These are phyloP conservation scores for Phytophthora capsici DNA, from an alignment of 352 stramenopile genomes.

Conservation along the genomic window DNA sequence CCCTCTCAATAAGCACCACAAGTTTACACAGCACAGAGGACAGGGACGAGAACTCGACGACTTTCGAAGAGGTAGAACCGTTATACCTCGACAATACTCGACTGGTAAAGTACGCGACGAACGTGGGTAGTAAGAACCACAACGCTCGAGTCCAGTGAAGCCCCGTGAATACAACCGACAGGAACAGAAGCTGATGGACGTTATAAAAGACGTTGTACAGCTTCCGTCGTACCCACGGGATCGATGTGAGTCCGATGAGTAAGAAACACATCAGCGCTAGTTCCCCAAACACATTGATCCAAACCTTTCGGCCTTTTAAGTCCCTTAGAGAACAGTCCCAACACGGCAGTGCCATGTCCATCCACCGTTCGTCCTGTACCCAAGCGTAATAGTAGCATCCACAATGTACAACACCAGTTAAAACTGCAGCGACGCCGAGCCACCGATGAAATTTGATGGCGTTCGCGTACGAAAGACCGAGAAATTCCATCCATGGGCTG, in stretches of 20 bases:
- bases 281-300: slow-evolving; percentile 59
- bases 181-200: slow-evolving; percentile 51
- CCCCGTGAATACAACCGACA: slow-evolving; percentile 41
- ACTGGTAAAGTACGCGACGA: slow-evolving; percentile 46
- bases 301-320: slow-evolving; percentile 29
- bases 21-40: slow-evolving; percentile 39
- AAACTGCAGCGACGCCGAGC: slow-evolving; percentile 43
- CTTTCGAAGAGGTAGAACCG: slow-evolving; percentile 11
- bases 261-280: slow-evolving; percentile 50
- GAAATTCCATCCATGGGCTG: slow-evolving; percentile 55
- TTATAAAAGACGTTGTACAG: slow-evolving; percentile 56
- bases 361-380: slow-evolving; percentile 29
- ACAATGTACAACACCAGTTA: slow-evolving; percentile 42
- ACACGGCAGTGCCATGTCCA: slow-evolving; percentile 42
- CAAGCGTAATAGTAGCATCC: slow-evolving; percentile 42
- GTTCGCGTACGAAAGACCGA: slow-evolving; percentile 57
- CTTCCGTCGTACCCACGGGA: slow-evolving; percentile 45
- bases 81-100: slow-evolving; percentile 42
- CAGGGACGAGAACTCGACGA: slow-evolving; percentile 37
- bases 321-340: slow-evolving; percentile 45
- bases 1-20: slow-evolving; percentile 20
- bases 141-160: slow-evolving; percentile 43
- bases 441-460: slow-evolving; percentile 60
- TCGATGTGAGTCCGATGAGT: slow-evolving; percentile 43
- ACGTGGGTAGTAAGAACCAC: slow-evolving; percentile 41